Conservation (phyloP, 2,329 filamentous ascomycete species). For the Aspergillus thermomutatus region DNA sequence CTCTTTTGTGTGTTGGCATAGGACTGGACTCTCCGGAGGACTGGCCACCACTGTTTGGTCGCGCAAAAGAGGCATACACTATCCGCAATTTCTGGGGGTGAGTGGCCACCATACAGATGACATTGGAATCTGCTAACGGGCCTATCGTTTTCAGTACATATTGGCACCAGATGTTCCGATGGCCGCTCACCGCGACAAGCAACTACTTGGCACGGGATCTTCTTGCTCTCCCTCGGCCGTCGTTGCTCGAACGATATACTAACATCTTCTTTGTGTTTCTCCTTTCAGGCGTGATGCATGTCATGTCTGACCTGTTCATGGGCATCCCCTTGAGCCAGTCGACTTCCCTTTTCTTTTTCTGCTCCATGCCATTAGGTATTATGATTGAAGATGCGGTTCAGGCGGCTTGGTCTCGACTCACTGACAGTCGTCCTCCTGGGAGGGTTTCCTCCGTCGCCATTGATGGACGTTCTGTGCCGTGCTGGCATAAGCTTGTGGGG, state of each 20-base stretch:
- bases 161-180: slow-evolving; percentile 29
- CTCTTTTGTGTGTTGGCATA: slow-evolving; percentile 17
- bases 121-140: neutral
- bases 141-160: slow-evolving; percentile 18
- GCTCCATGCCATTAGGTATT: slow-evolving; percentile 19
- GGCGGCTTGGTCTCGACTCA: slow-evolving; percentile 11
- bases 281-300: slow-evolving; percentile 25
- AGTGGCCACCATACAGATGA: slow-evolving; percentile 1
- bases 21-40: slow-evolving; percentile 12
- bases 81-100: slow-evolving; percentile 28
- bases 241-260: slow-evolving; percentile 23
- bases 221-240: slow-evolving; percentile 16
- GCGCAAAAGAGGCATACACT: slow-evolving; percentile 22
- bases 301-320: slow-evolving; percentile 11
- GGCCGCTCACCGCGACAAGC: slow-evolving; percentile 18
- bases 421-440: neutral
- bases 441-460: neutral
- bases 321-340: slow-evolving; percentile 13
- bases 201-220: slow-evolving; percentile 18
- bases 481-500: neutral
- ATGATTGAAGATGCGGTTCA: slow-evolving; percentile 29
- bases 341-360: slow-evolving; percentile 23
- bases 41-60: slow-evolving; percentile 24
- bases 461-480: neutral
- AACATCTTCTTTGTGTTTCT: slow-evolving; percentile 28